Conservation (phyloP, 1,284 basidiomycete species). For the Vanrija pseudolonga region DNA sequence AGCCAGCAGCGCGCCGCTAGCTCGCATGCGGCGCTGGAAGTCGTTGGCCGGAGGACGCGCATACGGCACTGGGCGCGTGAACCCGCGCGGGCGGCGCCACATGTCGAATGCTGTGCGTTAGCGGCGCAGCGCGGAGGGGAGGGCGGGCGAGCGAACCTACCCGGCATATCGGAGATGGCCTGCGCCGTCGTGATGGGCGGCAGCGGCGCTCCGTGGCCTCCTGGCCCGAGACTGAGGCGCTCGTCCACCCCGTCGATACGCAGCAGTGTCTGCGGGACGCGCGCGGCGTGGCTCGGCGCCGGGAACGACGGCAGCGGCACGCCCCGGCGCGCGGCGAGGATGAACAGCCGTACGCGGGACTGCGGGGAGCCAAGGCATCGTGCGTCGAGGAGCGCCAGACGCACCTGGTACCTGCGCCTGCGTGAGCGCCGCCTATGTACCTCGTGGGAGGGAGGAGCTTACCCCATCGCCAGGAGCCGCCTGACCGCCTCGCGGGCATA, state of each 20-base stretch:
- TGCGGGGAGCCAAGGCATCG: conserved; percentile 34
- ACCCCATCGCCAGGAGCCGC: conserved; percentile 15
- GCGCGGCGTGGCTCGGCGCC: conserved; percentile 24
- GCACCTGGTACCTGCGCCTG: conserved; percentile 25
- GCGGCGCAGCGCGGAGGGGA: neutral
- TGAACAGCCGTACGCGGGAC: conserved; percentile 25
- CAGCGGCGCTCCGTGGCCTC: conserved; percentile 7
- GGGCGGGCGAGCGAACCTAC: conserved; percentile 13
- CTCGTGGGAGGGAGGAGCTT: neutral
- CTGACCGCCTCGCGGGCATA: conserved; percentile 6
- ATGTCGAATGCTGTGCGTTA: neutral
- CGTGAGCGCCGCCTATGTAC: neutral
- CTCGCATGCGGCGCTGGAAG: conserved; percentile 15
- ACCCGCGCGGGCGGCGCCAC: conserved; percentile 10
- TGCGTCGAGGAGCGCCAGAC: conserved; percentile 24
- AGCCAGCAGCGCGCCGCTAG: neutral
- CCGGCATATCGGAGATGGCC: conserved; percentile 28
- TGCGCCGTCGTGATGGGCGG: conserved; percentile 24
- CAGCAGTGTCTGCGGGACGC: conserved; percentile 10
- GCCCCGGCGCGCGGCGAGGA: conserved; percentile 25
- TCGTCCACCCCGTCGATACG: neutral
- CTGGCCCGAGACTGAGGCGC: neutral
- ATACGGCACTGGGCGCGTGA: conserved; percentile 7
- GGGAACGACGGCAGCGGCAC: conserved; percentile 28
- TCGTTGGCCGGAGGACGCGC: conserved; percentile 8